Conservation (phyloP, 1,284 basidiomycete genomes). For the Psilocybe mexicana region DNA sequence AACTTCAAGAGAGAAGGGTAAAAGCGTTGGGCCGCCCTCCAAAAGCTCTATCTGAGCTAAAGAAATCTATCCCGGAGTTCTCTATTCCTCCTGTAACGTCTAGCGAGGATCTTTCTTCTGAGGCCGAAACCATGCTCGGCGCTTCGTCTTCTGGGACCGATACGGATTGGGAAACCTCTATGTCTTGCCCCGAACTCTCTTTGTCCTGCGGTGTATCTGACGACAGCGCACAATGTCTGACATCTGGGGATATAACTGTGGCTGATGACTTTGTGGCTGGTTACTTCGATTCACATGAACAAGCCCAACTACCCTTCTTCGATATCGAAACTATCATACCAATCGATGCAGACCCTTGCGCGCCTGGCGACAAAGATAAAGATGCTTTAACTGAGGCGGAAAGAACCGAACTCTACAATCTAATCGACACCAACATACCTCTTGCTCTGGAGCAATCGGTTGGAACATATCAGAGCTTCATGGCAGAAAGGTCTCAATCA, state of each 20-base stretch:
- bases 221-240: constrained; percentile 8
- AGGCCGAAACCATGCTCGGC: constrained; percentile 12
- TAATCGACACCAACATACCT: constrained; percentile 49
- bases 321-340: constrained; percentile 15
- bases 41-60: constrained; percentile 1
- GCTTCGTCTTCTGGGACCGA: constrained; percentile 24
- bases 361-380: constrained; percentile 26
- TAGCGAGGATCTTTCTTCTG: constrained; percentile 10
- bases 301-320: constrained; percentile 16
- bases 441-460: constrained; percentile 51
- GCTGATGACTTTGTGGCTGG: constrained; percentile 23
- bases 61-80: constrained; percentile 4
- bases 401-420: constrained; percentile 51
- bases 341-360: constrained; percentile 22
- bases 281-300: constrained; percentile 20
- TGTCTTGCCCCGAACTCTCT: constrained; percentile 30
- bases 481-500: constrained; percentile 47
- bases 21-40: constrained; percentile 6
- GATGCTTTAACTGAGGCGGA: constrained; percentile 43
- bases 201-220: constrained; percentile 22
- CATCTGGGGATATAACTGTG: constrained; percentile 14
- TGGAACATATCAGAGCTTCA: constrained; percentile 53
- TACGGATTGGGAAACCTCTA: constrained; percentile 21
- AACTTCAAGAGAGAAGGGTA: constrained; percentile 15
- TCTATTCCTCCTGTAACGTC: constrained; percentile 11